A percentile compares a stretch with the other conserved stretches of the same genome.
Conservation (phyloP, 2,329 filamentous ascomycete species). For the Hypomyces rosellus region DNA sequence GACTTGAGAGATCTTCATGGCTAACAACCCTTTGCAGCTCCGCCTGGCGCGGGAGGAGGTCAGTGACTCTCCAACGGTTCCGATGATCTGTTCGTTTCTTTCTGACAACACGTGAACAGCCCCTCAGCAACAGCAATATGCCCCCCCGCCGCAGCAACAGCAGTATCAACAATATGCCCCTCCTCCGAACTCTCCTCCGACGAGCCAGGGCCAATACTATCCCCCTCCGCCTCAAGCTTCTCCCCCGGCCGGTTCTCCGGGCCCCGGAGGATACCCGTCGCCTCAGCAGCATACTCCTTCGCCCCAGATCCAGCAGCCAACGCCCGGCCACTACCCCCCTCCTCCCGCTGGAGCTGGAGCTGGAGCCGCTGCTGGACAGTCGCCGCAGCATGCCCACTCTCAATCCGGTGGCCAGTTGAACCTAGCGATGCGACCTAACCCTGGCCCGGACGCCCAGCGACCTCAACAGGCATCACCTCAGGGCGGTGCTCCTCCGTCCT, state of each 20-base stretch:
- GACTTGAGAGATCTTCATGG: conserved; percentile 7
- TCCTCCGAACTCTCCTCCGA: conserved; percentile 42
- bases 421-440: conserved; percentile 20
- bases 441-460: conserved; percentile 20
- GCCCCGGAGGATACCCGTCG: conserved; percentile 20
- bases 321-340: conserved; percentile 21
- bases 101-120: conserved; percentile 1
- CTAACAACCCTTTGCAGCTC: conserved; percentile 26
- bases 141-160: conserved; percentile 28
- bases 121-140: conserved; percentile 23
- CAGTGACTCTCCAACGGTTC: conserved; percentile 1
- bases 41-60: conserved; percentile 32
- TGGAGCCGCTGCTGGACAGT: conserved; percentile 16
- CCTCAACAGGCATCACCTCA: conserved; percentile 10
- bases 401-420: conserved; percentile 16
- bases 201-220: conserved; percentile 40
- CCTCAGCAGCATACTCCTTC: conserved; percentile 27
- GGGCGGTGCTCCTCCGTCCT: conserved; percentile 26
- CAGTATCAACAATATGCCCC: conserved; percentile 37
- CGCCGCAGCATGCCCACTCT: conserved; percentile 16
- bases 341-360: conserved; percentile 8
- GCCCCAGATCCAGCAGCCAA: conserved; percentile 22
- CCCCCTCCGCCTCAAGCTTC: conserved; percentile 23
- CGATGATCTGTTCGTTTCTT: neutral
- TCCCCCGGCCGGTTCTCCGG: conserved; percentile 17